These are phyloP conservation scores for Populus hybrid DNA, from an alignment of 441 rosid species.

Conservation along the genomic window DNA sequence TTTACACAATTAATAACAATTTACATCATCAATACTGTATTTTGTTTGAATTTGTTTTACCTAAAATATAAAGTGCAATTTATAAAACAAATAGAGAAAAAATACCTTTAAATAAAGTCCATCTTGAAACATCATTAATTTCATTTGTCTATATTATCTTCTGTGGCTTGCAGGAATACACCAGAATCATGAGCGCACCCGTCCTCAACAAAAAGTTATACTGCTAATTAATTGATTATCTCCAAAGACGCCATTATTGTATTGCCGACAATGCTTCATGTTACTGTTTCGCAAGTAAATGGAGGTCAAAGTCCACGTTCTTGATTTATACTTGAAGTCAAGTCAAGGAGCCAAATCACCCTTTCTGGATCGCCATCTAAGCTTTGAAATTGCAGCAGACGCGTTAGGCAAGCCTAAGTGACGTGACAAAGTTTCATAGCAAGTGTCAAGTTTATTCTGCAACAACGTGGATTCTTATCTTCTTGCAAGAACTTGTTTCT, in stretches of 20 bases:
- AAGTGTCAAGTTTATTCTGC: not conserved
- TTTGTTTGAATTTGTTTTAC: no score
- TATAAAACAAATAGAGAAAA: no score
- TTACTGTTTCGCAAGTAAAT: slow-evolving; percentile 3
- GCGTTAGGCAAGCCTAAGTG: not conserved
- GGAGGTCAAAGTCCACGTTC: not conserved
- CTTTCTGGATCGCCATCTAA: not conserved
- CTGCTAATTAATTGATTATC: not conserved
- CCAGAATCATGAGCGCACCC: slow-evolving; percentile 11
- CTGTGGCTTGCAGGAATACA: not conserved
- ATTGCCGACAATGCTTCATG: not conserved
- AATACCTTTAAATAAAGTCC: not conserved
- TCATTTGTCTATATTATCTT: slow-evolving; percentile 17
- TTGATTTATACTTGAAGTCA: not conserved
- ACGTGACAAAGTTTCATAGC: not conserved
- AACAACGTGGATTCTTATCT: no score
- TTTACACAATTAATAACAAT: no score
- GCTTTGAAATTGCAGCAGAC: not conserved
- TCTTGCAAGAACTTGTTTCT: no score
- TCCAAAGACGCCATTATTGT: not conserved
- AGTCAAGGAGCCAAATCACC: no score
- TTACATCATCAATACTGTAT: no score
- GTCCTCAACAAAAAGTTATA: not conserved
- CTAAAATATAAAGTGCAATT: no score
- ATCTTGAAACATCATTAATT: not conserved